phyloP scores from a whole-genome alignment of 495 filamentous ascomycete genomes.

The Aspergillus bridgeri region DNA sequence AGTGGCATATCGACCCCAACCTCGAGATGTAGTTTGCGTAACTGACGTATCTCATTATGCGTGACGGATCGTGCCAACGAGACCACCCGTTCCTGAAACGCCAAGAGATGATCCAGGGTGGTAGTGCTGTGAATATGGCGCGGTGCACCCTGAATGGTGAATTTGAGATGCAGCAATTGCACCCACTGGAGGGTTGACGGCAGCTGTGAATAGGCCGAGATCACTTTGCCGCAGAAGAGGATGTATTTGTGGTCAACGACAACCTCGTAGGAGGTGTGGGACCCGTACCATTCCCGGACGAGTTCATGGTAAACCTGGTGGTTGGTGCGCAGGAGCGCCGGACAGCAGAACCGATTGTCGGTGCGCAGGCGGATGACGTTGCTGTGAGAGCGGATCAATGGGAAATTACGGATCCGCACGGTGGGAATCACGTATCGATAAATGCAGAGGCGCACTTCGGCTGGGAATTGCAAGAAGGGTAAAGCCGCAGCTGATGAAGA shows the following conservation, averaged over 20 bases:
- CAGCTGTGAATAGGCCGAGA: slow-evolving; percentile 6
- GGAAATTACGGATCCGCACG: slow-evolving; percentile 7
- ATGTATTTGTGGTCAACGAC: slow-evolving; percentile 10
- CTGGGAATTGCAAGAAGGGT: slow-evolving; percentile 7
- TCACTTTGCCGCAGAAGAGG: slow-evolving; percentile 10
- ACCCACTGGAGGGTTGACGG: slow-evolving; percentile 5
- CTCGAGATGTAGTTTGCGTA: background rate
- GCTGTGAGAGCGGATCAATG: slow-evolving; percentile 5
- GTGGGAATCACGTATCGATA: slow-evolving; percentile 9
- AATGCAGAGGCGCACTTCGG: slow-evolving; percentile 10
- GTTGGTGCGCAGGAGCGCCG: slow-evolving; percentile 9
- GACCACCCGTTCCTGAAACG: slow-evolving; percentile 5
- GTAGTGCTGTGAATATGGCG: slow-evolving; percentile 5
- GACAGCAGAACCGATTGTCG: slow-evolving; percentile 1
- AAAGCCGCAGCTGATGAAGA: background rate
- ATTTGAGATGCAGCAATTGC: background rate
- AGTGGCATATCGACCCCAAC: slow-evolving; percentile 8
- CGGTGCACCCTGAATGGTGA: slow-evolving; percentile 8
- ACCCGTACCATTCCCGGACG: slow-evolving; percentile 8
- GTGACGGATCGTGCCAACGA: background rate
- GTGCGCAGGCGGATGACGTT: slow-evolving; percentile 1
- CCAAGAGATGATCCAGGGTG: slow-evolving; percentile 3
- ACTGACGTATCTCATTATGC: background rate
- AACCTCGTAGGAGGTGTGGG: slow-evolving; percentile 9
- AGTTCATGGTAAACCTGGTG: slow-evolving; percentile 8